Evolutionary conservation across 129 eudicot genomes (phyloP), one percentile per base, ranked within the genome.

Genomic region (Chrysanthemum seticuspe): DNA sequence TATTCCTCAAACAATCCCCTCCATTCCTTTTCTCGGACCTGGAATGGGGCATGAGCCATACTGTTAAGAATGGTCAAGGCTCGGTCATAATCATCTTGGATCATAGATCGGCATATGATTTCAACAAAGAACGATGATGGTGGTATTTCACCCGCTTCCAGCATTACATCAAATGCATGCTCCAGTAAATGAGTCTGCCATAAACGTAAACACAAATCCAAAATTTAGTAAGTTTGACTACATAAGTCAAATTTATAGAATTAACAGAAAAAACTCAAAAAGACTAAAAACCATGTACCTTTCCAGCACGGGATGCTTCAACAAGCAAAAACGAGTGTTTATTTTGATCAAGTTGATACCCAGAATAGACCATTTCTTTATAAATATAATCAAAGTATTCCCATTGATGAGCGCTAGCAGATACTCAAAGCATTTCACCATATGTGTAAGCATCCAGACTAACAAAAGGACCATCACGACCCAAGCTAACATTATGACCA

Each of bases 301-400:
- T 94, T 45, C 98, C 98, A 60, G 96, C 92, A 75, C 83, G 73
- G 48, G 98, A 87, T 64, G 98, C 96, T 84, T 87, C 85, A 68
- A 94, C 91, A 58, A 94, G 86, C 67, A 94, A 81, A 62, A 54
- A 74, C 25, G 89, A 84, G 5, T 76, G 80, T 29, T 76, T 76
- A 19, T 75, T 79, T 72, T 85, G 92, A 86, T 87, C 89, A 66
- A 94, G 80, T 59, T 72, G 96, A 88, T 90, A 68, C 63, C 98
- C 97, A 4, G 79, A 83, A 51, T 84, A 85, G 15, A 79, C 74
- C 98, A 94, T 94, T 79, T 94, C 96, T 61, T 90, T 90, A 79
- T 94, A 94, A 13, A 94, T 87, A 68, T 84, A 81, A 76, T 94
- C 98, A 61, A 94, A 94, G 71, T 90, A 94, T 67, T 94, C 98